Evolutionary conservation across 139 green algal species (phyloP).

Genomic region (Bryopsis sp.): DNA sequence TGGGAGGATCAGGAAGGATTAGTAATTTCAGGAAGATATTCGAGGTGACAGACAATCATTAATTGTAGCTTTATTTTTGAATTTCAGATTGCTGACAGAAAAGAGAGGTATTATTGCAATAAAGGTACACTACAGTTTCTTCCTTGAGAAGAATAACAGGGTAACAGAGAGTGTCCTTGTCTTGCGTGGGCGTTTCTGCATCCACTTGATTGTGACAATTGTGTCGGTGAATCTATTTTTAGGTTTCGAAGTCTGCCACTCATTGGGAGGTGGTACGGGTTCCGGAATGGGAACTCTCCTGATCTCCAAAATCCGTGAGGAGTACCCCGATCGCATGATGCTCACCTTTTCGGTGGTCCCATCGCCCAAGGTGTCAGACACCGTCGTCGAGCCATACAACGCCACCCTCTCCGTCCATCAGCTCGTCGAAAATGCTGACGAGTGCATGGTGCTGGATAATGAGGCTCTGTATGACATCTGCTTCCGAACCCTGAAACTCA

Average conservation of each 20-base stretch:
- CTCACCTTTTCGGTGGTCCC: slow-evolving; percentile 98
- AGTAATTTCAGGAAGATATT: too few species aligned
- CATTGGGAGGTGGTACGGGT: slow-evolving; percentile 88
- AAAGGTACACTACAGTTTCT: too few species aligned
- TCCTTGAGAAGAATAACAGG: too few species aligned
- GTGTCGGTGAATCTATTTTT: not conserved
- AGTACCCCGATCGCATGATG: slow-evolving; percentile 99
- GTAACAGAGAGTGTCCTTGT: too few species aligned
- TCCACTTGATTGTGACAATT: too few species aligned
- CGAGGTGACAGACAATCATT: too few species aligned
- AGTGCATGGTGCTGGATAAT: slow-evolving; percentile 99
- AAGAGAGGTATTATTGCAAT: too few species aligned
- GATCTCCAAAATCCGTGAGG: slow-evolving; percentile 97
- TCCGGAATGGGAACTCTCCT: slow-evolving; percentile 98
- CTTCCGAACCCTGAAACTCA: slow-evolving; percentile 99
- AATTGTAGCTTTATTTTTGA: too few species aligned
- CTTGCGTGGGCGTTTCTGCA: too few species aligned
- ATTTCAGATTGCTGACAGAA: too few species aligned
- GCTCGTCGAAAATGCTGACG: slow-evolving; percentile 99
- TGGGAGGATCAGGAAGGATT: too few species aligned
- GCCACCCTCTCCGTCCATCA: slow-evolving; percentile 99
- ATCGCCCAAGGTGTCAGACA: slow-evolving; percentile 99
- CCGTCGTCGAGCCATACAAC: slow-evolving; percentile 99
- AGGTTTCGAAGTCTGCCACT: slow-evolving; percentile 93
- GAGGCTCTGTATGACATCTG: slow-evolving; percentile 99